phyloP scores from a whole-genome alignment of 1,284 basidiomycete species.

The Neolentinus lepideus region DNA sequence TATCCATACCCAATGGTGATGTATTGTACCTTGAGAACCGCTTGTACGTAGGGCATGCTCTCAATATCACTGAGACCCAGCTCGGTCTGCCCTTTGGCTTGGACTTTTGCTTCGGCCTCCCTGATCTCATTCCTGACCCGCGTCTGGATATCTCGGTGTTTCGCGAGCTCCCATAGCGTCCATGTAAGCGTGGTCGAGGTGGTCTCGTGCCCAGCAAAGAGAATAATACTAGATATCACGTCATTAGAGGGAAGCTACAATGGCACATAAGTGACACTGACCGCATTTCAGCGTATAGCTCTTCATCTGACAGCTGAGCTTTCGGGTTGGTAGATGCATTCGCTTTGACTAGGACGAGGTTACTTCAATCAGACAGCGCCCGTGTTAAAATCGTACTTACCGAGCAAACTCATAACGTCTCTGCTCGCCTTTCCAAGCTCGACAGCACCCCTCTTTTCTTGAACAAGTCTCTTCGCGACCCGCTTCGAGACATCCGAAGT shows the following conservation, averaged over 20 bases:
- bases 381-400: conserved; percentile 15
- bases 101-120: conserved; percentile 25
- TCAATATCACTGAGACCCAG: conserved; percentile 41
- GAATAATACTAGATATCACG: conserved; percentile 24
- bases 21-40: conserved; percentile 40
- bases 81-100: conserved; percentile 29
- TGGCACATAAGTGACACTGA: conserved; percentile 16
- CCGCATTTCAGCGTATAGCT: conserved; percentile 50
- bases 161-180: conserved; percentile 1
- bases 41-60: conserved; percentile 41
- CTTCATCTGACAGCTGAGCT: conserved; percentile 38
- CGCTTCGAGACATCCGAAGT: conserved; percentile 29
- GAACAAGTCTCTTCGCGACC: conserved; percentile 33
- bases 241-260: background rate
- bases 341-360: conserved; percentile 36
- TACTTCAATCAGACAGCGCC: background rate
- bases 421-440: conserved; percentile 20
- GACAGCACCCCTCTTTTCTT: conserved; percentile 28
- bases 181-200: conserved; percentile 26
- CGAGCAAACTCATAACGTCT: conserved; percentile 37
- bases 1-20: background rate
- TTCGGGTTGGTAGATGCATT: conserved; percentile 39
- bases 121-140: conserved; percentile 28
- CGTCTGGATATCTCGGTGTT: background rate
- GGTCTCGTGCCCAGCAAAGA: conserved; percentile 47